A percentile compares a stretch with the other conserved stretches of the same genome.
These are phyloP conservation scores for Chaetoscypha palmicola DNA, from an alignment of 2,329 filamentous ascomycete genomes.

Conservation along the genomic window DNA sequence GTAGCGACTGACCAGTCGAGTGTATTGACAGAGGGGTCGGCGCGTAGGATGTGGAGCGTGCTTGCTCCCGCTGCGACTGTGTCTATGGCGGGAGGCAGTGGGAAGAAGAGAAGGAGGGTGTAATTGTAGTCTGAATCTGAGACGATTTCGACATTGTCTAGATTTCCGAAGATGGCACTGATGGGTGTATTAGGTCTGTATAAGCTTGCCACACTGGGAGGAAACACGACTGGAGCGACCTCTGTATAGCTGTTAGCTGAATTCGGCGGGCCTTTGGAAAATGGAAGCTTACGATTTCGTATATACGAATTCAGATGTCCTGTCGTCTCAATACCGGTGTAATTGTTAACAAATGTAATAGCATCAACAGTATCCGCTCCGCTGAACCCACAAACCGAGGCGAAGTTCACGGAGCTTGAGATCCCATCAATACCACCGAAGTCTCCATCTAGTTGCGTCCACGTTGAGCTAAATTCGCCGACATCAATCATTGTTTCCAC, in stretches of 20 bases:
- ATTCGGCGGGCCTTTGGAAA: neutral
- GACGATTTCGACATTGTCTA: neutral
- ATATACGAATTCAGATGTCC: neutral
- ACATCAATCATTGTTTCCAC: neutral
- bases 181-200: constrained; percentile 6
- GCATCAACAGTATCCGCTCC: neutral
- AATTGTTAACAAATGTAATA: constrained; percentile 1
- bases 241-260: neutral
- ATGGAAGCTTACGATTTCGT: constrained; percentile 1
- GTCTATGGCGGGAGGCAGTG: neutral
- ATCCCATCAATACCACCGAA: neutral
- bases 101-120: constrained; percentile 4
- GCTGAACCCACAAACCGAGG: neutral
- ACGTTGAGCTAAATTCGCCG: neutral
- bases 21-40: neutral
- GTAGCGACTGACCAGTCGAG: neutral
- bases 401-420: constrained; percentile 1
- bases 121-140: neutral
- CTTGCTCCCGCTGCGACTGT: neutral
- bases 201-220: neutral
- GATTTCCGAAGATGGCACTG: neutral
- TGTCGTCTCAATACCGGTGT: neutral
- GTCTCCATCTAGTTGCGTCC: neutral
- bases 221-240: neutral
- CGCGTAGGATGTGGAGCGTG: neutral